Base-by-base conservation (phyloP, 1,284 basidiomycete species). In the Ganoderma leucocontextum region DNA sequence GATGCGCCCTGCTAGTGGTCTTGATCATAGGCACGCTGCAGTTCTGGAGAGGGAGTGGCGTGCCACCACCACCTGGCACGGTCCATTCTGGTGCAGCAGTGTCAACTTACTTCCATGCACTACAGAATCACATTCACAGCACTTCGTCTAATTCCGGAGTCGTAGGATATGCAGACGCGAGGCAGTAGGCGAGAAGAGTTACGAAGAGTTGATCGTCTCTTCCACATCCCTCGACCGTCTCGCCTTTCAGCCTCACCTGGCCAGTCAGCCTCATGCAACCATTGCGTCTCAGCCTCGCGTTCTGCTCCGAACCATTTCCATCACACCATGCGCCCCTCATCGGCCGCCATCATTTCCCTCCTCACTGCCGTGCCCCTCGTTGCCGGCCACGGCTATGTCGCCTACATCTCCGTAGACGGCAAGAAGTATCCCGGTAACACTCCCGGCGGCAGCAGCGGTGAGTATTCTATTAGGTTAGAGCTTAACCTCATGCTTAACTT, bases 331-430 rank as follows among this genome's bases (percentile, higher is more conserved):
- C 72, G 72, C 70, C 52, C 61, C 38, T 53, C 67, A 7, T 35
- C 55, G 55, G 35, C 35, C 64, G 35, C 17, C 65, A 64, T 72
- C 57, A 33, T 75, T 55, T 68, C 71, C 42, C 2, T 75, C 49
- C 71, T 80, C 60, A 70, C 76, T 13, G 62, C 67, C 1, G 62
- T 75, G 13, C 75, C 80, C 35, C 69, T 65, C 60, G 87, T 84
- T 52, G 79, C 81, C 22, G 89, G 87, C 3, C 91, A 93, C 70
- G 91, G 91, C 22, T 87, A 84, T 75, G 78, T 93, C 47, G 75
- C 79, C 58, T 73, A 79, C 55, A 78, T 93, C 61, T 80, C 80
- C 62, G 85, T 91, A 71, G 87, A 89, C 63, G 88, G 88, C 64
- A 85, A 83, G 70, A 70, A 73, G 7, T 92, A 83, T 81, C 69